phyloP scores from a whole-genome alignment of 441 rosid genomes.

The Hura crepitans region DNA sequence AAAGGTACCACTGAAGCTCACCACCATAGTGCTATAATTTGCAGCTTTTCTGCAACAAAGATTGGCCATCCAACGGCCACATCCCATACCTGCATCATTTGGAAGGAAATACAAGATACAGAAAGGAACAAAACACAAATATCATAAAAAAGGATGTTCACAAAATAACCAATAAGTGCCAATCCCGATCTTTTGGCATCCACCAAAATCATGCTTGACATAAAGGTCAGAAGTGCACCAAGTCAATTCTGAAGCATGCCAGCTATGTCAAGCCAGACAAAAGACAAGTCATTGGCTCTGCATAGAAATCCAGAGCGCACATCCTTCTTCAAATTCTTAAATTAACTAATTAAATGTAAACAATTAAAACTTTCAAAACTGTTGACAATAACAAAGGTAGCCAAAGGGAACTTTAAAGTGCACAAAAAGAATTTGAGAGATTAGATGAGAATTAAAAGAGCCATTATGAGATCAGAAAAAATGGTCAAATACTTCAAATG shows the following conservation, averaged over 20 bases:
- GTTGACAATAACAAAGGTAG: neutral
- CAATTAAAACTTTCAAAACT: neutral
- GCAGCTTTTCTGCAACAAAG: slow-evolving; percentile 52
- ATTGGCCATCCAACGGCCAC: slow-evolving; percentile 35
- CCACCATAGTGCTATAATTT: slow-evolving; percentile 48
- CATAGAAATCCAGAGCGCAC: slow-evolving; percentile 2
- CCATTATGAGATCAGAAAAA: neutral
- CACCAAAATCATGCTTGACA: slow-evolving; percentile 4
- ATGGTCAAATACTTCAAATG: too few species aligned
- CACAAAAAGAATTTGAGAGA: neutral
- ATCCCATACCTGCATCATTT: slow-evolving; percentile 40
- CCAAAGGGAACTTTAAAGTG: neutral
- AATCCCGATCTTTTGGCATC: slow-evolving; percentile 11
- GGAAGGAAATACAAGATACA: slow-evolving; percentile 12
- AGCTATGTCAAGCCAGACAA: slow-evolving; percentile 9
- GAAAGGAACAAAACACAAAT: slow-evolving; percentile 5
- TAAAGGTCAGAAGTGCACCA: slow-evolving; percentile 10
- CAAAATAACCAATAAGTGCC: neutral
- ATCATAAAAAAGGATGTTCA: neutral
- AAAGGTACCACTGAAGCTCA: slow-evolving; percentile 44
- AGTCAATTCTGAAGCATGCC: slow-evolving; percentile 17
- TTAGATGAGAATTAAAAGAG: neutral
- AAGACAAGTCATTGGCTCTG: slow-evolving; percentile 15
- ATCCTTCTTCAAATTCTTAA: slow-evolving; percentile 7
- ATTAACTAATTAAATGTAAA: neutral